Evolutionary conservation across 371 early-diverging fungal genomes (phyloP), one percentile per base, ranked within the genome.

Genomic region (Rhizopus arrhizus): DNA sequence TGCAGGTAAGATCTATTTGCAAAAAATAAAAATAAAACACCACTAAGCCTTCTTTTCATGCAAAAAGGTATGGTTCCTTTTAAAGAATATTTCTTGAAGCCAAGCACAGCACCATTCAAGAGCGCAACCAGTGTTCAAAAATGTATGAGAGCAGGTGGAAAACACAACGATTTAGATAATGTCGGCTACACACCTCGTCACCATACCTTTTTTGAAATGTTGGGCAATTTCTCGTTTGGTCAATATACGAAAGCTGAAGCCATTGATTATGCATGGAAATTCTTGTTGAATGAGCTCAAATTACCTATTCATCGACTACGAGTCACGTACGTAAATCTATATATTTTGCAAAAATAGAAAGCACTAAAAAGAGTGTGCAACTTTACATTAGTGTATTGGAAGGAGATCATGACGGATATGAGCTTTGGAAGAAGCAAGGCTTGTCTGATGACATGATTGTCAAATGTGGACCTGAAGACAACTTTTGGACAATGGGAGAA

Each of bases 401-500:
- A 31, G 74, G 80, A 0, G 92, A 92, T 64, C 68, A 78, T 41
- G 89, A 90, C 72, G 72, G 85, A 5, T 84, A 78, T 61, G 72
- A 75, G 7, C 70, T 89, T 8, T 91, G 92, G 92, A 82, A 73
- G 56, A 67, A 82, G 33, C 78, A 81, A 46, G 88, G 87, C 0
- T 65, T 91, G n/a, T 76, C 86, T 0, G 79, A 82, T 35, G 74
- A 75, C 6, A 82, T 65, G 73, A 88, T 91, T 56, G 80, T 85
- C 3, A 64, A 66, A 12, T 73, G 85, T 56, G 84, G 84, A n/a
- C 67, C 73, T 4, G 78, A 83, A 40, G 92, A 92, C 64, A 92
- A 92, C 67, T 91, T 90, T 66, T 92, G 92, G 92, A 73, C 85
- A 5, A 91, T 92, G 91, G 92, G 92, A n/a, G 85, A 85, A 48